Percentiles rank a stretch among this genome's conserved stretches.
phyloP scores from a whole-genome alignment of 129 eudicot genomes.

The Pittosporum tobira region DNA sequence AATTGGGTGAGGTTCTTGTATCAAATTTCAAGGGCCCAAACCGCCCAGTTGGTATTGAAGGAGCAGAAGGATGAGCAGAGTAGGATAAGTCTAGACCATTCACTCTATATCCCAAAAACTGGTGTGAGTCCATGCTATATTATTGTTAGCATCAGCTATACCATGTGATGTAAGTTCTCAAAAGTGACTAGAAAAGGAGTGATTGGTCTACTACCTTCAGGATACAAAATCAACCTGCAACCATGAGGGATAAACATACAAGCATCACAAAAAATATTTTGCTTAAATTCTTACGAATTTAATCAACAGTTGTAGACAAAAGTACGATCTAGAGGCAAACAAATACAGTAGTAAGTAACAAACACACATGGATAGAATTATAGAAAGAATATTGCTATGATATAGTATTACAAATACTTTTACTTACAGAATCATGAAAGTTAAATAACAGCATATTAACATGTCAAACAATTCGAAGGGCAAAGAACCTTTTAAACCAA shows the following conservation, averaged over 20 bases:
- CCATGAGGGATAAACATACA: background rate
- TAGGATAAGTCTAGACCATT: constrained; percentile 39
- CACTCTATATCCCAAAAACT: constrained; percentile 34
- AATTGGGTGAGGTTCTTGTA: constrained; percentile 59
- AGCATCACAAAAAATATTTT: background rate
- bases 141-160: constrained; percentile 31
- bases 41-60: constrained; percentile 28
- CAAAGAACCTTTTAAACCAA: no score
- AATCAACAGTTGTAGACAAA: background rate
- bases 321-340: background rate
- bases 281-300: background rate
- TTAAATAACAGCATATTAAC: background rate
- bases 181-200: background rate
- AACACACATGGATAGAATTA: background rate
- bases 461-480: background rate
- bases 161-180: constrained; percentile 2
- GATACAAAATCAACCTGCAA: constrained; percentile 7
- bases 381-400: no score
- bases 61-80: constrained; percentile 28
- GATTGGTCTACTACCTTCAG: no score
- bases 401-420: no score
- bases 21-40: constrained; percentile 49
- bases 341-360: background rate
- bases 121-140: constrained; percentile 65
- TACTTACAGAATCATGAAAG: background rate